These are phyloP conservation scores for Echites panduratus DNA, from an alignment of 257 asterid species.

Conservation along the genomic window DNA sequence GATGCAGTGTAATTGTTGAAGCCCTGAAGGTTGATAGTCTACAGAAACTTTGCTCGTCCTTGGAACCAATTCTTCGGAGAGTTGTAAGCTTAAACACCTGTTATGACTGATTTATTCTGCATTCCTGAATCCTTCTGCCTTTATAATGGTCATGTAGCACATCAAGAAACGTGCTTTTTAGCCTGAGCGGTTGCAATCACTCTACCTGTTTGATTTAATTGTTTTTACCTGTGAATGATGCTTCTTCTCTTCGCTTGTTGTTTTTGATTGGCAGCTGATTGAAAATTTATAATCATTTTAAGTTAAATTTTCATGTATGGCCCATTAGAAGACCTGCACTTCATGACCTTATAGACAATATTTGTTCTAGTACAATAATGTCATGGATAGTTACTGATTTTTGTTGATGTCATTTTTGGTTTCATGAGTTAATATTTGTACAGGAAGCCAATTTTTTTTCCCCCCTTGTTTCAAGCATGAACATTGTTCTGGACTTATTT, in stretches of 20 bases:
- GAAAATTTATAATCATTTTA: neutral
- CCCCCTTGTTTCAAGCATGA: neutral
- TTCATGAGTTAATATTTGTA: neutral
- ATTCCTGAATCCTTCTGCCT: too few relatives aligned
- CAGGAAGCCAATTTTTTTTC: neutral
- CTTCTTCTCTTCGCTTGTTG: neutral
- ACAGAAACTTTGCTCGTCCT: constrained; percentile 92
- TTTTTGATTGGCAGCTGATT: neutral
- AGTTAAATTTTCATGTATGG: neutral
- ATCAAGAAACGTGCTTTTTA: neutral
- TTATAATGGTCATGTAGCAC: neutral
- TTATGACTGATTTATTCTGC: constrained; percentile 5
- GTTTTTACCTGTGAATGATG: neutral
- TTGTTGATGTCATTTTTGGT: neutral
- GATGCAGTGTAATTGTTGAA: constrained; percentile 91
- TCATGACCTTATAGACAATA: neutral
- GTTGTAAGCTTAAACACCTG: constrained; percentile 54
- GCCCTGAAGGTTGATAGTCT: constrained; percentile 92
- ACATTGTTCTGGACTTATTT: too few relatives aligned
- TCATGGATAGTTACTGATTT: neutral
- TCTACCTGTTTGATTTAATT: neutral
- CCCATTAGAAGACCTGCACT: neutral
- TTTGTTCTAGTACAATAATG: neutral
- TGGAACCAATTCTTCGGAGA: constrained; percentile 95
- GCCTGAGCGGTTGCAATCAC: neutral